Evolutionary conservation across 2,329 filamentous ascomycete genomes (phyloP), one percentile per base, ranked within the genome.

Genomic region (Aspergillus udagawae): DNA sequence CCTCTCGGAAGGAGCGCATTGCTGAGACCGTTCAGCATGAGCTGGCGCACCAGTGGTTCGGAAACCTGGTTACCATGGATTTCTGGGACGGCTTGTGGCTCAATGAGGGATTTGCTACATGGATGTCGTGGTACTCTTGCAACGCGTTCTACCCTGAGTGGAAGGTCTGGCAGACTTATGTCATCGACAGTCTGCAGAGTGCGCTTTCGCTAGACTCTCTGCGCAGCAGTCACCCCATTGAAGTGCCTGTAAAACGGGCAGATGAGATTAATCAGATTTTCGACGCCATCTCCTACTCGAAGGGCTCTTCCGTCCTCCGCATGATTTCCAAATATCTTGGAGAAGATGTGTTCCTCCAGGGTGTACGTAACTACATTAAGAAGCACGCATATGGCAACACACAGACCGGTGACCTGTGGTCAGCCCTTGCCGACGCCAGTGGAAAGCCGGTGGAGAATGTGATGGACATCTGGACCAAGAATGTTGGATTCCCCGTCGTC

Each of bases 261-360:
- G 92, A 96, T 66, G 92, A 97, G 76, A 92, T 97, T 73, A 96
- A 96, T 77, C 92, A 97, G 78, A 97, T 97, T 65, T 97, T 97
- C 67, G 93, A 97, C 72, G 91, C 92, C 61, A 97, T 97, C 64
- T 97, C 93, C 1, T 97, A 97, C 77, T 92, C 91, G 55, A 97
- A 97, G 80, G 93, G 93, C 20, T 97, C 92, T 10, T 96, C 92
- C 67, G 92, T 97, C 35, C 82, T 97, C 60, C 90, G 93, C 70
- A 97, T 97, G 93, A 92, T 97, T 64, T 96, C 93, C 21, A 96
- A 92, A 64, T 95, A 96, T 69, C 81, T 97, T 25, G 93, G 93
- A 52, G 93, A 97, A 74, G 91, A 97, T 47, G 82, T 85, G 20
- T 97, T 97, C 82, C 86, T 97, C 71, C 90, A 97, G 73, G 93